phyloP scores from a whole-genome alignment of 192 early-diverging fungal genomes.

The Coemansia sp. region DNA sequence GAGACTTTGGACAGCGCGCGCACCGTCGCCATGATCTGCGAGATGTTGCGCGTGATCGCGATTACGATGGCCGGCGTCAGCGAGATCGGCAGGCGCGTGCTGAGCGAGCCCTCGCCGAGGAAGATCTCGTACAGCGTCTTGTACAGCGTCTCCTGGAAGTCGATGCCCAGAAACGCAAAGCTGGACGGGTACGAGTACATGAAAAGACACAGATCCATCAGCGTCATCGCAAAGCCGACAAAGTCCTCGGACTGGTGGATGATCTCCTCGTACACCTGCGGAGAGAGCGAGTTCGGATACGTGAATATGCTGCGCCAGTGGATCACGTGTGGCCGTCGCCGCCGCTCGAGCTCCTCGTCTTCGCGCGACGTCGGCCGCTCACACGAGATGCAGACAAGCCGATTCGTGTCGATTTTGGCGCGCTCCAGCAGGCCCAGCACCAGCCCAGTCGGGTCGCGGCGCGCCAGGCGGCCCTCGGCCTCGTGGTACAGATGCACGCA shows the following conservation, averaged over 20 bases:
- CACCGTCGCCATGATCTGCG: conserved; percentile 50
- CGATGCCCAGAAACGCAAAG: conserved; percentile 45
- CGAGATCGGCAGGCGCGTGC: conserved; percentile 40
- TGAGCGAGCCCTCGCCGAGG: conserved; percentile 36
- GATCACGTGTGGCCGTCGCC: conserved; percentile 35
- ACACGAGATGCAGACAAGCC: conserved; percentile 43
- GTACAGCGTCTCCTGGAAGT: conserved; percentile 47
- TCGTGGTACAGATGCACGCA: conserved; percentile 51
- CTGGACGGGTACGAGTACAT: conserved; percentile 51
- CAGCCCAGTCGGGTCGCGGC: conserved; percentile 35
- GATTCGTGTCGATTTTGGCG: conserved; percentile 41
- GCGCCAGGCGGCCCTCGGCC: conserved; percentile 19
- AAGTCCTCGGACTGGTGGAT: conserved; percentile 39
- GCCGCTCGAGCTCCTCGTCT: conserved; percentile 26
- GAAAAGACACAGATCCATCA: conserved; percentile 49
- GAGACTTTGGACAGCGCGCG: conserved; percentile 30
- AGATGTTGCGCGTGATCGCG: conserved; percentile 42
- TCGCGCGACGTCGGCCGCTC: conserved; percentile 40
- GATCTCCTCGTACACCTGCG: conserved; percentile 50
- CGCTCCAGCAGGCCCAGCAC: conserved; percentile 41
- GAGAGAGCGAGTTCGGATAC: conserved; percentile 43
- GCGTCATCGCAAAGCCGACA: conserved; percentile 43
- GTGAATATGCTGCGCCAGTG: conserved; percentile 45
- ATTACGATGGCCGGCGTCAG: conserved; percentile 42
- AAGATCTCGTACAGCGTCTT: conserved; percentile 52